Percentiles rank a stretch among this genome's conserved stretches.
Evolutionary conservation across 768 basidiomycete species (phyloP).

Genomic region (Termitomyces sp.): DNA sequence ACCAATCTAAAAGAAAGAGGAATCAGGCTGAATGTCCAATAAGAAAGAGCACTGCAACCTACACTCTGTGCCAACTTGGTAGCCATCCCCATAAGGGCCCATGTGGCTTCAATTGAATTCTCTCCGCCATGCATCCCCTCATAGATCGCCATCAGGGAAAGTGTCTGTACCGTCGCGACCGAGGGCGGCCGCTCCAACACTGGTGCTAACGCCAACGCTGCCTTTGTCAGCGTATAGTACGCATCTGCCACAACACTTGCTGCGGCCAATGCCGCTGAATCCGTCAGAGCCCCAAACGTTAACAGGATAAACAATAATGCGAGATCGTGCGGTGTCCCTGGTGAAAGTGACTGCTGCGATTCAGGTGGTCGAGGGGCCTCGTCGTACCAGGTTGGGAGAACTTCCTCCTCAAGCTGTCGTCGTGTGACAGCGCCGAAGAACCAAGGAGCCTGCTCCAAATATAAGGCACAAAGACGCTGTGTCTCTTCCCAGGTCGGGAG

Average conservation of each 20-base stretch:
- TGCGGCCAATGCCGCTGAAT: slow-evolving; percentile 45
- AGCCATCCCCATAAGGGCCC: slow-evolving; percentile 62
- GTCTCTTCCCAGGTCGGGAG: slow-evolving; percentile 62
- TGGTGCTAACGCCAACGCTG: slow-evolving; percentile 62
- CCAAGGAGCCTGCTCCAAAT: slow-evolving; percentile 78
- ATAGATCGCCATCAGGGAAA: slow-evolving; percentile 68
- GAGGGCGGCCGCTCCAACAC: slow-evolving; percentile 68
- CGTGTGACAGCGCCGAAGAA: slow-evolving; percentile 71
- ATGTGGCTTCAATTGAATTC: slow-evolving; percentile 66
- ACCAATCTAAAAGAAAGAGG: slow-evolving; percentile 45
- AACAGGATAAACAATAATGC: slow-evolving; percentile 61
- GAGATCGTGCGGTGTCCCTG: slow-evolving; percentile 46
- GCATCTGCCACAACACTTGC: slow-evolving; percentile 49
- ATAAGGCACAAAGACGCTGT: slow-evolving; percentile 56
- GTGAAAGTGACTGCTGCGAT: not conserved
- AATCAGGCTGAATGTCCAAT: slow-evolving; percentile 5
- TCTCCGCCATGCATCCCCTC: slow-evolving; percentile 65
- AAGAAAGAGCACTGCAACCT: slow-evolving; percentile 22
- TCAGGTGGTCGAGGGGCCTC: slow-evolving; percentile 34
- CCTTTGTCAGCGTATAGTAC: slow-evolving; percentile 60
- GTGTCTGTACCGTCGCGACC: slow-evolving; percentile 65
- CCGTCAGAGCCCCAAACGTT: slow-evolving; percentile 59
- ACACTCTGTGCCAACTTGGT: slow-evolving; percentile 69
- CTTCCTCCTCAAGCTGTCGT: slow-evolving; percentile 59
- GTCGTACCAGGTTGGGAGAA: slow-evolving; percentile 63